Evolutionary conservation across 805 yeast genomes (phyloP).

Genomic region (Candida multigemmis): DNA sequence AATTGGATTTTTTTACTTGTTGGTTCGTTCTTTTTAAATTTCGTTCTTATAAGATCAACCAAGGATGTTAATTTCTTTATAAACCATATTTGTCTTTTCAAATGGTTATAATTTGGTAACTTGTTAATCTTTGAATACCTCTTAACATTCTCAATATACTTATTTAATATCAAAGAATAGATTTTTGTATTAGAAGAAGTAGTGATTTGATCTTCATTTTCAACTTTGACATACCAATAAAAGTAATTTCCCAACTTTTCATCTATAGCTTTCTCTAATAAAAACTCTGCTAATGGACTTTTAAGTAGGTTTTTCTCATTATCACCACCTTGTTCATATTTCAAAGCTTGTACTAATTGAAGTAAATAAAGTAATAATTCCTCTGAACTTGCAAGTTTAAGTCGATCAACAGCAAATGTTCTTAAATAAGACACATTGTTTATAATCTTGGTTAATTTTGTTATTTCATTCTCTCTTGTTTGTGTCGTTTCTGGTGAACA

Average conservation of each 20-base stretch:
- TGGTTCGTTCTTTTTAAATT: conserved; percentile 54
- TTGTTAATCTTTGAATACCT: conserved; percentile 15
- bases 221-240: conserved; percentile 90
- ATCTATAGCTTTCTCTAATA: conserved; percentile 61
- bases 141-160: conserved; percentile 30
- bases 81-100: conserved; percentile 59
- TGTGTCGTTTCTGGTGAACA: conserved; percentile 1
- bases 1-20: conserved; percentile 69
- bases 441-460: conserved; percentile 29
- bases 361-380: conserved; percentile 76
- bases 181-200: conserved; percentile 11
- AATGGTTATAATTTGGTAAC: conserved; percentile 24
- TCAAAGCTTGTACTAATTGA: conserved; percentile 86
- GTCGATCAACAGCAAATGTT: conserved; percentile 79
- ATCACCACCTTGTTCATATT: conserved; percentile 66
- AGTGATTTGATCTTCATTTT: conserved; percentile 54
- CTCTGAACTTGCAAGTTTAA: conserved; percentile 67
- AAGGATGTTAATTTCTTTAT: conserved; percentile 56
- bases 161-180: conserved; percentile 26
- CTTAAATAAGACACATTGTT: conserved; percentile 52
- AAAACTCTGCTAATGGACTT: conserved; percentile 66
- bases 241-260: conserved; percentile 69
- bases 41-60: conserved; percentile 51
- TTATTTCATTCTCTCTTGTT: conserved; percentile 17
- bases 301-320: conserved; percentile 9